A percentile compares a stretch with the other conserved stretches of the same genome.
Conservation (phyloP, 176 grass and related monocot species). For the Oryza longistaminata region DNA sequence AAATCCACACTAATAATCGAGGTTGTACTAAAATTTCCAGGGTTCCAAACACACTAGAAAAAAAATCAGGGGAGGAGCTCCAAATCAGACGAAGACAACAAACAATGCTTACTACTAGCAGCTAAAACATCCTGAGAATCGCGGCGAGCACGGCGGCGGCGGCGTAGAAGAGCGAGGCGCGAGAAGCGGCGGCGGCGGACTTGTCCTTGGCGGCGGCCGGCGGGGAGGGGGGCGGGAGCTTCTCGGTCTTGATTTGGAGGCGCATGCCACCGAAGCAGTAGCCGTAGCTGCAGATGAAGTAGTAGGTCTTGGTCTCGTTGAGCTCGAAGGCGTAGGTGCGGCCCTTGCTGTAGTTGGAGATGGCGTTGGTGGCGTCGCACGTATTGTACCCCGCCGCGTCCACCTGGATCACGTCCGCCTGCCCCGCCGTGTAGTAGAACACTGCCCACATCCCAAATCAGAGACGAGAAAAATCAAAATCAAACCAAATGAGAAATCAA, state of each 20-base stretch:
- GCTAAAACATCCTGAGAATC: constrained; percentile 33
- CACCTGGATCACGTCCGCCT: constrained; percentile 90
- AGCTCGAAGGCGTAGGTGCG: constrained; percentile 89
- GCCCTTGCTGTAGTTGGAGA: constrained; percentile 99
- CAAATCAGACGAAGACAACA: constrained; percentile 7
- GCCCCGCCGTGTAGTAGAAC: constrained; percentile 96
- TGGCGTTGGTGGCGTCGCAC: constrained; percentile 68
- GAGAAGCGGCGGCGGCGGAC: constrained; percentile 25
- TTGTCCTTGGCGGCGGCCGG: constrained; percentile 23
- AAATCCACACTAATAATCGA: constrained; percentile 23
- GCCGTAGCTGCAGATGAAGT: constrained; percentile 98
- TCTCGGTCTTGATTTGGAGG: constrained; percentile 65
- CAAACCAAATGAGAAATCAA: not conserved
- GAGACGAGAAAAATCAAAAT: not conserved
- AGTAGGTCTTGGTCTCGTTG: constrained; percentile 92
- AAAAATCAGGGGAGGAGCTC: not conserved
- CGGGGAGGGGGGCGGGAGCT: constrained; percentile 62
- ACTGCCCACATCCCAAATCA: constrained; percentile 38
- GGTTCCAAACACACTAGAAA: not conserved
- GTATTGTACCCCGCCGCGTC: constrained; percentile 88
- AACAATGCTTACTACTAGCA: too few relatives aligned
- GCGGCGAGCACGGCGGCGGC: constrained; percentile 38
- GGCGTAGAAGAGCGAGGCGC: constrained; percentile 25
- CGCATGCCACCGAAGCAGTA: constrained; percentile 95
- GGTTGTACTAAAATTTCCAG: not conserved